Evolutionary conservation across 148 eudicot species (phyloP).

Genomic region (Dianthus caryophyllus): DNA sequence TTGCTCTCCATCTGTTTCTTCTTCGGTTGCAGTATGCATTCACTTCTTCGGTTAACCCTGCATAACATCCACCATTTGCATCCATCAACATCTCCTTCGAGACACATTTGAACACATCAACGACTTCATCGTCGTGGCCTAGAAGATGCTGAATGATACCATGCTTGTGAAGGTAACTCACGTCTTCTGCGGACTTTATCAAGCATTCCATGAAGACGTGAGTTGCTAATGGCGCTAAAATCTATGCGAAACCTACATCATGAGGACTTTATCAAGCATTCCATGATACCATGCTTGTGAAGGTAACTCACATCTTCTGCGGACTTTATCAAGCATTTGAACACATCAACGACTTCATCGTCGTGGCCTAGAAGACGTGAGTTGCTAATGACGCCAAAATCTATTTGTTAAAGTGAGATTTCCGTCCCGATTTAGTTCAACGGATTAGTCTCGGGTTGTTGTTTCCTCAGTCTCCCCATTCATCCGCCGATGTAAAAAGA

Average conservation of each 20-base stretch:
- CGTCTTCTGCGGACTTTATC: conserved; percentile 22
- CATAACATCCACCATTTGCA: conserved; percentile 41
- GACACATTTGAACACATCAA: conserved; percentile 50
- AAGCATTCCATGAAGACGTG: conserved; percentile 25
- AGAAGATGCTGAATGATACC: conserved; percentile 65
- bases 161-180: conserved; percentile 36
- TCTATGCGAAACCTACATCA: no score
- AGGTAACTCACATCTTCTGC: conserved; percentile 29
- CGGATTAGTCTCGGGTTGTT: neutral
- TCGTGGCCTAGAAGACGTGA: no score
- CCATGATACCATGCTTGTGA: conserved; percentile 50
- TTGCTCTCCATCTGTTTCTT: conserved; percentile 28
- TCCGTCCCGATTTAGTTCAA: neutral
- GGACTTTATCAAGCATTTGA: conserved; percentile 22
- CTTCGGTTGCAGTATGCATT: conserved; percentile 28
- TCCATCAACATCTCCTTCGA: conserved; percentile 64
- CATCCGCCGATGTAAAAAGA: neutral
- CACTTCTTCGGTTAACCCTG: conserved; percentile 43
- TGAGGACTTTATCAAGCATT: no score
- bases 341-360: no score
- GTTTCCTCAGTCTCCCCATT: neutral
- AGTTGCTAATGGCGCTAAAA: no score
- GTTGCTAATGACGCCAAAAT: conserved; percentile 42
- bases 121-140: conserved; percentile 58
- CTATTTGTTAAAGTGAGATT: conserved; percentile 46